phyloP scores from a whole-genome alignment of 495 filamentous ascomycete genomes.

The Collariella sp. region DNA sequence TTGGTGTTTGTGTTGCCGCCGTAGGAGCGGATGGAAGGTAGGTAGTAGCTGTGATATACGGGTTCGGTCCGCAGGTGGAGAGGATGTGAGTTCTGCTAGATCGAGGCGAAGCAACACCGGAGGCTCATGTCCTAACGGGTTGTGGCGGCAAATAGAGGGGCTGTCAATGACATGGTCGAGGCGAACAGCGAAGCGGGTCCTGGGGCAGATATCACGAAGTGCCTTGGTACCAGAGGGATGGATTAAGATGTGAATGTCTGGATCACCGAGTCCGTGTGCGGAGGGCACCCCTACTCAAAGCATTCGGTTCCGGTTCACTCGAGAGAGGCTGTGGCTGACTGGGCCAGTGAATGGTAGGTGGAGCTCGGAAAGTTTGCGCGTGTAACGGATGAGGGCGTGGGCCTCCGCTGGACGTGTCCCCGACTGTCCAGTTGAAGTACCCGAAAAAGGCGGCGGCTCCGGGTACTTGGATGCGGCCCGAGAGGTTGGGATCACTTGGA shows the following conservation, averaged over 20 bases:
- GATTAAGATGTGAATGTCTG: neutral
- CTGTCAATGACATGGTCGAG: conserved; percentile 1
- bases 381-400: no score
- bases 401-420: no score
- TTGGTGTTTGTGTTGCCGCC: conserved; percentile 1
- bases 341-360: no score
- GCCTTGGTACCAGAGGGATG: no score
- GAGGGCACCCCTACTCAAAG: neutral
- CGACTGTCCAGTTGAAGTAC: no score
- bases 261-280: neutral
- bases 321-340: no score
- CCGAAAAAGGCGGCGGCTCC: no score
- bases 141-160: conserved; percentile 22
- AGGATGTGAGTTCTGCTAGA: conserved; percentile 6
- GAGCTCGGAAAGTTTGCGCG: no score
- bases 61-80: neutral
- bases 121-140: conserved; percentile 23
- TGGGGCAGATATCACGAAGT: no score
- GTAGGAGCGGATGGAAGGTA: neutral
- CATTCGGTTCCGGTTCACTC: no score
- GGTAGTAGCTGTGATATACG: conserved; percentile 12
- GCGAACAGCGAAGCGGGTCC: neutral
- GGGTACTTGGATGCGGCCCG: no score
- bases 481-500: no score
- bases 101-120: conserved; percentile 19